These are phyloP conservation scores for Wickerhamiella qilinensis DNA, from an alignment of 805 yeast genomes.

Conservation along the genomic window DNA sequence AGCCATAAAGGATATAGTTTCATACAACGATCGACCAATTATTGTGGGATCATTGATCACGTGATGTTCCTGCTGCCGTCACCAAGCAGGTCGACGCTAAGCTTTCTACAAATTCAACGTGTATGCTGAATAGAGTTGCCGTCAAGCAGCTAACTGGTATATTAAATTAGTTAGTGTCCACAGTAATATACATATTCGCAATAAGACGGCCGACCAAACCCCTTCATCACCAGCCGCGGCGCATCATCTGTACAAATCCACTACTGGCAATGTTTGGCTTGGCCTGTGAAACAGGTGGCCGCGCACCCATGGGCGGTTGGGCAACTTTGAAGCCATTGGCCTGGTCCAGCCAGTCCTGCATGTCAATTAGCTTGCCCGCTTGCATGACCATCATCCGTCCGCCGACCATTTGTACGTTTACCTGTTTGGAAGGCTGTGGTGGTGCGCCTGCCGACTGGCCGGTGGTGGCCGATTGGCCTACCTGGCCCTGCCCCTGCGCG, in stretches of 20 bases:
- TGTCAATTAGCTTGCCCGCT: slow-evolving; percentile 12
- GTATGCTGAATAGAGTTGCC: no score
- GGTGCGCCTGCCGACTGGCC: neutral
- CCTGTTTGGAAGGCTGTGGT: neutral
- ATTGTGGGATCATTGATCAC: no score
- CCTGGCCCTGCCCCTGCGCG: neutral
- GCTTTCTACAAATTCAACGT: no score
- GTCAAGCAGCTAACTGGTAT: no score
- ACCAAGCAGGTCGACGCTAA: no score
- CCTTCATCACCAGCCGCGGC: slow-evolving; percentile 18
- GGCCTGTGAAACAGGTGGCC: neutral
- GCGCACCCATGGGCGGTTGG: neutral
- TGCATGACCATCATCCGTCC: slow-evolving; percentile 16
- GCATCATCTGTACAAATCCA: slow-evolving; percentile 5
- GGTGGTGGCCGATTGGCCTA: neutral
- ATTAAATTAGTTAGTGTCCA: no score
- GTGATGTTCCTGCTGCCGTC: no score
- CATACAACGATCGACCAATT: no score
- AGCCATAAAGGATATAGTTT: no score
- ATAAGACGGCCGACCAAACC: no score
- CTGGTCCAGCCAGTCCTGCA: slow-evolving; percentile 18
- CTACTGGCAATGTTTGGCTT: slow-evolving; percentile 7
- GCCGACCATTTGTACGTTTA: slow-evolving; percentile 14
- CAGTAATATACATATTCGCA: no score
- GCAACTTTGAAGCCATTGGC: slow-evolving; percentile 4